Conservation (phyloP, 495 filamentous ascomycete genomes). For the Cladorrhinum samala region DNA sequence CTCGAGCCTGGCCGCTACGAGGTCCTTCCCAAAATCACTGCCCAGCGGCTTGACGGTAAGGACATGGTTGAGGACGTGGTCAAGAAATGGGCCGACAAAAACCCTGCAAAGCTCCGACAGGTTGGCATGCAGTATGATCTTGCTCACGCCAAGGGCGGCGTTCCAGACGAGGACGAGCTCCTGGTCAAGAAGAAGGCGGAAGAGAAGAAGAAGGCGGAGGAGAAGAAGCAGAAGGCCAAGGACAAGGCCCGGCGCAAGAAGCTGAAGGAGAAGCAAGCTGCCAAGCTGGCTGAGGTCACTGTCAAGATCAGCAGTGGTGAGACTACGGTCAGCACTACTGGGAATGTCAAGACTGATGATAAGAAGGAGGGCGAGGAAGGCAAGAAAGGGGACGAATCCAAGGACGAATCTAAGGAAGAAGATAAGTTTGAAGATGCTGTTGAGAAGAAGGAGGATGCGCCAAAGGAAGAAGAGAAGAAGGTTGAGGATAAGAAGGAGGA, state of each 20-base stretch:
- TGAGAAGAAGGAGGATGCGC: conserved; percentile 41
- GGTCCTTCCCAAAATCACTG: conserved; percentile 73
- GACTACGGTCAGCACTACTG: no score
- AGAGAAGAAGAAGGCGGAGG: conserved; percentile 35
- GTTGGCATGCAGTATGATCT: conserved; percentile 79
- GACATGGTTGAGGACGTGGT: conserved; percentile 64
- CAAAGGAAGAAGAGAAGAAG: conserved; percentile 28
- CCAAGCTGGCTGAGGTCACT: conserved; percentile 18
- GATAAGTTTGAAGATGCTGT: conserved; percentile 28
- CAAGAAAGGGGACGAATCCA: conserved; percentile 18
- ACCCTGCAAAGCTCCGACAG: conserved; percentile 75
- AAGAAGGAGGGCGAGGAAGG: no score
- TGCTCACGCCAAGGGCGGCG: conserved; percentile 70
- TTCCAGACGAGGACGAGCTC: conserved; percentile 55
- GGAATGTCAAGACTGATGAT: no score
- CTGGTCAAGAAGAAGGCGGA: conserved; percentile 33
- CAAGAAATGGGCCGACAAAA: conserved; percentile 50
- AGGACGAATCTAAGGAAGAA: conserved; percentile 21
- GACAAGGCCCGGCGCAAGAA: conserved; percentile 17
- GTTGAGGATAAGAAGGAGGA: conserved; percentile 4
- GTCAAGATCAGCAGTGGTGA: no score
- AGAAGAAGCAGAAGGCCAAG: conserved; percentile 29
- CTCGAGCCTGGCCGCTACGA: conserved; percentile 77
- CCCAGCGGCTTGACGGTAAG: conserved; percentile 46
- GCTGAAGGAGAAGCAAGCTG: conserved; percentile 25